These are phyloP conservation scores for Schwanniomyces pseudopolymorphus DNA, from an alignment of 805 yeast genomes.

Conservation along the genomic window DNA sequence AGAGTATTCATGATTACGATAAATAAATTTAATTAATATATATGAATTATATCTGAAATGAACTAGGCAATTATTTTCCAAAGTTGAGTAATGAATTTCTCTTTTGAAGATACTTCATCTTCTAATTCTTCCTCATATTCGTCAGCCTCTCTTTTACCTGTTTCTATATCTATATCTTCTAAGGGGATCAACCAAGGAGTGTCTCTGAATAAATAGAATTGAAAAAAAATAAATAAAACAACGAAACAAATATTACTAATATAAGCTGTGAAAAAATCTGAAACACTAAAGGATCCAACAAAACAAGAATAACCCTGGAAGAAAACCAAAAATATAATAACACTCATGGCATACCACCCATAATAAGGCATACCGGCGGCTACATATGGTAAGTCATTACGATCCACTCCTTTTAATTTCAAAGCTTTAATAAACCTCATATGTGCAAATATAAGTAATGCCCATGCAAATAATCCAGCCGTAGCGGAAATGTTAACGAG, in stretches of 20 bases:
- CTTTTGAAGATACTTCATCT: not conserved
- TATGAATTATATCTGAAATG: too few species aligned
- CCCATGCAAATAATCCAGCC: constrained; percentile 42
- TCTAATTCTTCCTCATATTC: not conserved
- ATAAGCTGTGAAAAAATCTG: not conserved
- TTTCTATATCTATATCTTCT: not conserved
- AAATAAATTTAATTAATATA: too few species aligned
- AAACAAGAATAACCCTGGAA: not conserved
- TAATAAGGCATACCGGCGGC: not conserved
- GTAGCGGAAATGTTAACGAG: constrained; percentile 40
- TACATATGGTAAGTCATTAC: not conserved
- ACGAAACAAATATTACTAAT: not conserved
- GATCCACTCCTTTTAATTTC: constrained; percentile 1
- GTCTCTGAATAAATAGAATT: not conserved
- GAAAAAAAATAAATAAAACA: not conserved
- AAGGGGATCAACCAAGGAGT: not conserved
- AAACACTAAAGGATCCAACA: not conserved
- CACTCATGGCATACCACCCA: not conserved
- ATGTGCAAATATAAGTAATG: constrained; percentile 38
- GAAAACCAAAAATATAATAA: not conserved
- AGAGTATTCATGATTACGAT: constrained; percentile 6
- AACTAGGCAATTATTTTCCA: too few species aligned
- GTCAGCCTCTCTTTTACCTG: not conserved
- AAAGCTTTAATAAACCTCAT: constrained; percentile 41
- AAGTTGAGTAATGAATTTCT: not conserved